phyloP scores from a whole-genome alignment of 2,329 filamentous ascomycete genomes.

The Aureobasidium pullulans region DNA sequence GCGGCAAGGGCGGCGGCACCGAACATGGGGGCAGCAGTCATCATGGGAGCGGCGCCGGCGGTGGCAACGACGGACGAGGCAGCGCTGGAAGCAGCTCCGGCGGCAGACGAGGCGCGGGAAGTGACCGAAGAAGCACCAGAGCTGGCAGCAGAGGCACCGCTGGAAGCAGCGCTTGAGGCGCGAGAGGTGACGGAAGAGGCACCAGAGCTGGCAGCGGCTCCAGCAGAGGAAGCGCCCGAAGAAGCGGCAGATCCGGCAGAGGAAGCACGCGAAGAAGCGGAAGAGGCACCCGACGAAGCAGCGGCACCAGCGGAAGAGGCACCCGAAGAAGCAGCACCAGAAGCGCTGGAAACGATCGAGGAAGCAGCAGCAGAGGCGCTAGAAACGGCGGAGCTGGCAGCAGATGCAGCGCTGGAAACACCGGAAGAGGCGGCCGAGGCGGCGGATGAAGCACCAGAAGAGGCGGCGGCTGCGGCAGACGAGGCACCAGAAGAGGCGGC shows the following conservation, averaged over 20 bases:
- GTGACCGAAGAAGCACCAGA: constrained; percentile 14
- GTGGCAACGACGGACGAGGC: constrained; percentile 16
- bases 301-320: constrained; percentile 13
- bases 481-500: constrained; percentile 14
- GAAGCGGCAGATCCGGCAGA: constrained; percentile 13
- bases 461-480: constrained; percentile 15
- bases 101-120: constrained; percentile 12
- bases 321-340: constrained; percentile 14
- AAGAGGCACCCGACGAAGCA: constrained; percentile 15
- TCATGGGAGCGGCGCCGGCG: constrained; percentile 20
- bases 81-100: constrained; percentile 9
- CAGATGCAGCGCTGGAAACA: constrained; percentile 16
- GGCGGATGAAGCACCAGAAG: constrained; percentile 11
- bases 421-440: constrained; percentile 14
- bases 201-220: constrained; percentile 15
- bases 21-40: constrained; percentile 28
- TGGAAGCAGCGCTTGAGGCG: constrained; percentile 12
- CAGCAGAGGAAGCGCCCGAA: constrained; percentile 12
- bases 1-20: constrained; percentile 35
- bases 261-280: constrained; percentile 16
- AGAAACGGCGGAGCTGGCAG: constrained; percentile 13
- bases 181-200: constrained; percentile 13
- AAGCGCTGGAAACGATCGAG: constrained; percentile 12
- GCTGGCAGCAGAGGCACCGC: constrained; percentile 16
- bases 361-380: constrained; percentile 10